Evolutionary conservation across 768 basidiomycete genomes (phyloP).

Genomic region (Rubroboletus pulcherrimus): DNA sequence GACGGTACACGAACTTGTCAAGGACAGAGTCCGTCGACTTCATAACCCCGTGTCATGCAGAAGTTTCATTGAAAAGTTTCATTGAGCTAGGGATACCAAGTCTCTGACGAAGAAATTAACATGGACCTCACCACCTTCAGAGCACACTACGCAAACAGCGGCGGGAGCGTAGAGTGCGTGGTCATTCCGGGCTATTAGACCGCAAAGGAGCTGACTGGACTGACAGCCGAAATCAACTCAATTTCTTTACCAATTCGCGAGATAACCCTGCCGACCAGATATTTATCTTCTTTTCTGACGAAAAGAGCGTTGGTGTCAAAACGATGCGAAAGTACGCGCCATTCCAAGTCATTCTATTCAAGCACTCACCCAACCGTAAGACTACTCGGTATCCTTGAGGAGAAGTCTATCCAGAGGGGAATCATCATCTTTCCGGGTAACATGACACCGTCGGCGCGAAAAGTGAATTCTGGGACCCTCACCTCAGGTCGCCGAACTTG

Average conservation of each 20-base stretch:
- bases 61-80: conserved; percentile 17
- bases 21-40: conserved; percentile 69
- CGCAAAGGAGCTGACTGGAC: conserved; percentile 6
- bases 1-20: conserved; percentile 94
- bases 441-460: conserved; percentile 96
- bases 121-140: conserved; percentile 84
- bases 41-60: conserved; percentile 2
- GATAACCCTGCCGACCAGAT: conserved; percentile 73
- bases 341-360: neutral
- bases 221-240: conserved; percentile 77
- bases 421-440: conserved; percentile 94
- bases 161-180: conserved; percentile 83
- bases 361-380: conserved; percentile 39
- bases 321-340: conserved; percentile 88
- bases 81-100: conserved; percentile 74
- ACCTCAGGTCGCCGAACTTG: too few relatives aligned
- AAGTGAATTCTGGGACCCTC: conserved; percentile 47
- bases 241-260: conserved; percentile 81
- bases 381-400: conserved; percentile 84
- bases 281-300: conserved; percentile 95
- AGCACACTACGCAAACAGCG: conserved; percentile 62
- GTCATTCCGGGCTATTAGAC: neutral
- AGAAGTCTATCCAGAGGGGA: conserved; percentile 84
- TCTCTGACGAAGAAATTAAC: conserved; percentile 90
- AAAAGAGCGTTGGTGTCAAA: conserved; percentile 92